Percentiles rank a stretch among this genome's conserved stretches.
phyloP scores from a whole-genome alignment of 345 rosid genomes.

The Melaleuca alternifolia region DNA sequence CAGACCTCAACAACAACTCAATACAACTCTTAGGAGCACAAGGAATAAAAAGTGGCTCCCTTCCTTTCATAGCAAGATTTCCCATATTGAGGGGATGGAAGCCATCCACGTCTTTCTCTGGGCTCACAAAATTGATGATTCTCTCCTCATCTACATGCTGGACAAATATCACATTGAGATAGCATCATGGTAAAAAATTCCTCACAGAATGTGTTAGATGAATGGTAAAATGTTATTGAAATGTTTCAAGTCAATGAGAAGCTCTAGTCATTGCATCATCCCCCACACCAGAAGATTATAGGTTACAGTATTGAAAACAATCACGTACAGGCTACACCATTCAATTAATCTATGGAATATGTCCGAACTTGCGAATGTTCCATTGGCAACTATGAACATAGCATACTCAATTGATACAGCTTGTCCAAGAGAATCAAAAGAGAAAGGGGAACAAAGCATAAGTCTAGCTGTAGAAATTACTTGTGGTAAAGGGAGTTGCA shows the following conservation, averaged over 20 bases:
- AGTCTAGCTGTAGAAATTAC: conserved; percentile 12
- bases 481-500: conserved; percentile 22
- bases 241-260: not conserved
- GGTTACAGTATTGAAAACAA: not conserved
- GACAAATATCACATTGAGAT: not conserved
- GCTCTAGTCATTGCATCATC: not conserved
- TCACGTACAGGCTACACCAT: not conserved
- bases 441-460: not conserved
- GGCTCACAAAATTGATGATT: conserved; percentile 7
- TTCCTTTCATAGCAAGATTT: conserved; percentile 24
- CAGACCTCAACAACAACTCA: conserved; percentile 16
- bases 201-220: not conserved
- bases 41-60: conserved; percentile 24
- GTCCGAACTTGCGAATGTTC: not conserved
- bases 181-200: not conserved
- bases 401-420: not conserved
- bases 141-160: conserved; percentile 22
- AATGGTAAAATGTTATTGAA: not conserved
- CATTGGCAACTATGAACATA: not conserved
- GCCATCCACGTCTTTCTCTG: conserved; percentile 25
- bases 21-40: conserved; percentile 22
- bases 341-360: not conserved
- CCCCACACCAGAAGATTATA: not conserved
- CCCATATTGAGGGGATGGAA: conserved; percentile 28
- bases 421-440: not conserved